These are phyloP conservation scores for Geotrichum aggregatum DNA, from an alignment of 1,139 yeast genomes.

Conservation along the genomic window DNA sequence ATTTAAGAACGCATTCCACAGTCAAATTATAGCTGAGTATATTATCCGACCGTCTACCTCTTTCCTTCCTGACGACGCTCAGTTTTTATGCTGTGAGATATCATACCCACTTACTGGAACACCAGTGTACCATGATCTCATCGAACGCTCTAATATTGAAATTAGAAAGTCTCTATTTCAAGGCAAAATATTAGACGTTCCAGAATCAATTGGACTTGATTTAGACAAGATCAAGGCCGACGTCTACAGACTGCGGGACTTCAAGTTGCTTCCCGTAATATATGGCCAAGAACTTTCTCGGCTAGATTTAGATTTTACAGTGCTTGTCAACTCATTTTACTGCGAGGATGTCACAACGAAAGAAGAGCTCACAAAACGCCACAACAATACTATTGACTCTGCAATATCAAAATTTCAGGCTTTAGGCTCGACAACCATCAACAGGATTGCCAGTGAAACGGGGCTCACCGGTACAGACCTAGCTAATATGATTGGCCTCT, in stretches of 20 bases:
- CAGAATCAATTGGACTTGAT: conserved; percentile 22
- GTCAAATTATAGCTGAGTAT: conserved; percentile 46
- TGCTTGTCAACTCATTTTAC: conserved; percentile 40
- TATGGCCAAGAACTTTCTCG: conserved; percentile 32
- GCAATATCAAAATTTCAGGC: conserved; percentile 44
- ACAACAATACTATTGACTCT: conserved; percentile 39
- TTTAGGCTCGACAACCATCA: conserved; percentile 34
- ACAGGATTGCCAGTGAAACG: conserved; percentile 34
- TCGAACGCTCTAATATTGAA: not conserved
- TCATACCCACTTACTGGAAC: conserved; percentile 47
- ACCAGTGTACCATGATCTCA: conserved; percentile 24
- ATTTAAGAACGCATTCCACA: conserved; percentile 48
- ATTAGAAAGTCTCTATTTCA: not conserved
- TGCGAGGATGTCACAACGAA: conserved; percentile 35
- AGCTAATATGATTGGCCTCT: conserved; percentile 57
- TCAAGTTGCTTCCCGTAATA: conserved; percentile 28
- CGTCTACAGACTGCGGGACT: conserved; percentile 14
- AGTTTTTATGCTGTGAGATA: conserved; percentile 47
- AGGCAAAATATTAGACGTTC: conserved; percentile 9
- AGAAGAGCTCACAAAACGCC: conserved; percentile 38
- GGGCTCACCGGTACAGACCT: conserved; percentile 48
- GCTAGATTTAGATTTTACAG: conserved; percentile 33
- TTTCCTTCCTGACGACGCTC: conserved; percentile 49
- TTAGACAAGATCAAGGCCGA: conserved; percentile 25
- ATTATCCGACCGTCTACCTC: conserved; percentile 45